Conservation (phyloP, 1,284 basidiomycete genomes). For the Leccinum solheimii region DNA sequence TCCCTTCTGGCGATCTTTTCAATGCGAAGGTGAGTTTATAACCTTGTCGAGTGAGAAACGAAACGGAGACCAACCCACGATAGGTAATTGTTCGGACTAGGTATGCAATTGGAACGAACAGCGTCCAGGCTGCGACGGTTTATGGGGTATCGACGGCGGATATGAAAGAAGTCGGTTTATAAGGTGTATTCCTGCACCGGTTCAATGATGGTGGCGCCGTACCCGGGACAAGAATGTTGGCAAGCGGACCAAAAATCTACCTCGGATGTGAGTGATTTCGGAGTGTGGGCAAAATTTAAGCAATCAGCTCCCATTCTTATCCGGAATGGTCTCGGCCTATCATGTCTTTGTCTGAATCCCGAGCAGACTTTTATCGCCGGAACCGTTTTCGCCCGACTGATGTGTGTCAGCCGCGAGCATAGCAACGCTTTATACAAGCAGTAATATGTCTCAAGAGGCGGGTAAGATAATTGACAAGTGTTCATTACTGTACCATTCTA, state of each 20-base stretch:
- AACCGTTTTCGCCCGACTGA: slow-evolving; percentile 9
- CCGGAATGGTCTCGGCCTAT: not conserved
- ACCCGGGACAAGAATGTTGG: not conserved
- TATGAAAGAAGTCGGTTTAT: slow-evolving; percentile 8
- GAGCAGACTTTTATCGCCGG: not conserved
- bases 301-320: slow-evolving; percentile 6
- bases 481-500: not conserved
- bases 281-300: slow-evolving; percentile 9
- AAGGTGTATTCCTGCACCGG: slow-evolving; percentile 10
- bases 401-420: not conserved
- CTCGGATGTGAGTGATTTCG: slow-evolving; percentile 1
- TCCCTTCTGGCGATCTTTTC: not conserved
- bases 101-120: not conserved
- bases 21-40: slow-evolving; percentile 15
- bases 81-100: slow-evolving; percentile 1
- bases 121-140: not conserved
- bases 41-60: slow-evolving; percentile 1
- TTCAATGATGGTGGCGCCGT: slow-evolving; percentile 9
- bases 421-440: not conserved
- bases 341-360: slow-evolving; percentile 3
- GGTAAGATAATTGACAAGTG: not conserved
- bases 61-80: slow-evolving; percentile 2
- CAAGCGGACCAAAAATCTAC: not conserved
- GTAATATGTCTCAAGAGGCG: not conserved
- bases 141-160: slow-evolving; percentile 3